Evolutionary conservation across 1,284 basidiomycete genomes (phyloP), one percentile per base, ranked within the genome.

Genomic region (Trametes pubescens): DNA sequence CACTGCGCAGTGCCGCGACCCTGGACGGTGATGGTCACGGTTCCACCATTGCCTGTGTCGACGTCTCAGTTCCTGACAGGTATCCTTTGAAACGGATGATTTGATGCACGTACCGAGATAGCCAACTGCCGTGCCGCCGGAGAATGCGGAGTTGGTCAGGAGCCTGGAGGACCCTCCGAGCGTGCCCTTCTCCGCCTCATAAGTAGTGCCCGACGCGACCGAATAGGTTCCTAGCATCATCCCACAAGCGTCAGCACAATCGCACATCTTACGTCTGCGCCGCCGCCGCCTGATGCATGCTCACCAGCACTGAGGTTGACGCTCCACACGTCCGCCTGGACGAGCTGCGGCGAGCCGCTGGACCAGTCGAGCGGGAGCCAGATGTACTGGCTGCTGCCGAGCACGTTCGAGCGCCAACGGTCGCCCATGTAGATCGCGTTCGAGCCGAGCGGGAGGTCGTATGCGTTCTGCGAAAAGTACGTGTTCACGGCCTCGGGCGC

Each of bases 381-480:
- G 48, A 87, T 84, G 73, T 89, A 89, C 51, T 79, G 75, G 69
- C 85, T 86, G 67, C 81, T 85, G 13, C 87, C 86, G 5, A 88
- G 79, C 9, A 85, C 69, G 46, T 73, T 71, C n/a, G 84, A 80
- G 22, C 84, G 77, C 87, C 87, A 89, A 47, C 87, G 82, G 72
- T 89, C 87, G 49, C 87, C 87, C 84, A 88, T 87, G 72, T 88
- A 88, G 61, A 88, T 81, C 1, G 80, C 82, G 65, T 82, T 82
- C 4, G 76, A 76, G 10, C 81, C 84, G 48, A 87, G 74, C 10
- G 81, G 78, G 54, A 88, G 73, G 70, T 88, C 84, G 70, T 78
- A 87, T 10, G 83, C 79, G 73, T 88, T 88, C 74, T 88, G 87
- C 26, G 86, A 88, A 71, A 83, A 87, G 71, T 85, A 89, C 2